A percentile compares a stretch with the other conserved stretches of the same genome.
Conservation (phyloP, 352 stramenopile species). For the Phytophthora tubulina region DNA sequence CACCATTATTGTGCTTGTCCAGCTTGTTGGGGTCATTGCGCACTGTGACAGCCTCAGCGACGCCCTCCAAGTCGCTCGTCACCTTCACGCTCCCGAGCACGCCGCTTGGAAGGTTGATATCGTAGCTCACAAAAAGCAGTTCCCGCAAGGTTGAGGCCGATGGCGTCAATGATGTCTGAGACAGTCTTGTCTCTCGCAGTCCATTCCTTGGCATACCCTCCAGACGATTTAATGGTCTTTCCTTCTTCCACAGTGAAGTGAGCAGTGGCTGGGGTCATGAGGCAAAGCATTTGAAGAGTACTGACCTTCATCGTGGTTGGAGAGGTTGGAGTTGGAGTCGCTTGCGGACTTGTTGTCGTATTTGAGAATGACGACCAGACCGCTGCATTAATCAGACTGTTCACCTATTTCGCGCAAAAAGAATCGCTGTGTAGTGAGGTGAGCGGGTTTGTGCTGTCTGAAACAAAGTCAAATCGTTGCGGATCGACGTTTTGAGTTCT, state of each 20-base stretch:
- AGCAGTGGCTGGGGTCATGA: not conserved
- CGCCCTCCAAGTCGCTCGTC: not conserved
- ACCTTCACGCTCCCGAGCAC: not conserved
- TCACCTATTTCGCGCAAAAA: too few relatives aligned
- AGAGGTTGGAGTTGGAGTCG: not conserved
- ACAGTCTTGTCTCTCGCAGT: not conserved
- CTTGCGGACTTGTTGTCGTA: too few relatives aligned
- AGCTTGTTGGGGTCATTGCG: not conserved
- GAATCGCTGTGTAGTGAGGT: too few relatives aligned
- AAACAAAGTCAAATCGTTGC: too few relatives aligned
- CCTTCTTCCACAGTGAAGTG: not conserved
- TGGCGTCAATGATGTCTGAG: not conserved
- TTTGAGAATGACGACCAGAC: too few relatives aligned
- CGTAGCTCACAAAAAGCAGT: not conserved
- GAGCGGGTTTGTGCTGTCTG: too few relatives aligned
- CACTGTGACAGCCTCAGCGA: not conserved
- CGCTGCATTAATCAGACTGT: too few relatives aligned
- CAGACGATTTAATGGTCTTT: not conserved
- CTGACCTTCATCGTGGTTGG: not conserved
- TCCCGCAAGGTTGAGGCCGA: not conserved
- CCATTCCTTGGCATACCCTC: not conserved
- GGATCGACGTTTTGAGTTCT: too few relatives aligned
- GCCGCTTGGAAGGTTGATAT: not conserved
- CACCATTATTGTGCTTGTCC: not conserved
- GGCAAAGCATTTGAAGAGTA: not conserved